Conservation (phyloP, 176 grass and related monocot genomes). For the Poa pratensis region DNA sequence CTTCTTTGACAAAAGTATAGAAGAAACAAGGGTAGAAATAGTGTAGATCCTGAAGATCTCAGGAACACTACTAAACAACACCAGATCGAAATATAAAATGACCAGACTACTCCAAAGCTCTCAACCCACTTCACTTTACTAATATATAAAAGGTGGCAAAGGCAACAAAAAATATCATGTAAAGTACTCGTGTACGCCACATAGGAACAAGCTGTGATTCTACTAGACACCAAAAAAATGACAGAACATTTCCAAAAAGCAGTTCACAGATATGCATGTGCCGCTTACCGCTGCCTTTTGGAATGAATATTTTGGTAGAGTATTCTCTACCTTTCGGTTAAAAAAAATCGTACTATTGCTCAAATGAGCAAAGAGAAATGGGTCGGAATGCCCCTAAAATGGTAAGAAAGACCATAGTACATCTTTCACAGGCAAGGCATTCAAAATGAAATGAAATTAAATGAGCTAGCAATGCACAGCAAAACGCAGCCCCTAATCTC, state of each 20-base stretch:
- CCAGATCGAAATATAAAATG: constrained; percentile 47
- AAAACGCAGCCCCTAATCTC: background rate
- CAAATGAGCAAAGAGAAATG: constrained; percentile 15
- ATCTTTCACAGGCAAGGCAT: background rate
- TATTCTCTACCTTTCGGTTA: background rate
- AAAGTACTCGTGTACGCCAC: background rate
- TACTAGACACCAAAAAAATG: background rate
- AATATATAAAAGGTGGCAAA: constrained; percentile 28
- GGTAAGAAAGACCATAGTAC: background rate
- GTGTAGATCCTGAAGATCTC: background rate
- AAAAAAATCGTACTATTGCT: background rate
- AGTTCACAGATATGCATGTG: constrained; percentile 4
- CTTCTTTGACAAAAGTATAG: background rate
- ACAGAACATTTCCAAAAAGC: background rate
- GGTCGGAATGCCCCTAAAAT: background rate
- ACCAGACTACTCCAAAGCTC: constrained; percentile 28
- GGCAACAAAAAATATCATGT: background rate
- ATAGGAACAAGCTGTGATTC: constrained; percentile 25
- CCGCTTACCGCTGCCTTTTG: background rate
- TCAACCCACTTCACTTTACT: constrained; percentile 9
- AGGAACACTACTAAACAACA: background rate
- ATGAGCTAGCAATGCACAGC: background rate
- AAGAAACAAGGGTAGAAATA: background rate
- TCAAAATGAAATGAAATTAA: too few species aligned
- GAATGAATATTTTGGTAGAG: background rate